These are phyloP conservation scores for Seiridium unicorne DNA, from an alignment of 2,329 filamentous ascomycete species.

Conservation along the genomic window DNA sequence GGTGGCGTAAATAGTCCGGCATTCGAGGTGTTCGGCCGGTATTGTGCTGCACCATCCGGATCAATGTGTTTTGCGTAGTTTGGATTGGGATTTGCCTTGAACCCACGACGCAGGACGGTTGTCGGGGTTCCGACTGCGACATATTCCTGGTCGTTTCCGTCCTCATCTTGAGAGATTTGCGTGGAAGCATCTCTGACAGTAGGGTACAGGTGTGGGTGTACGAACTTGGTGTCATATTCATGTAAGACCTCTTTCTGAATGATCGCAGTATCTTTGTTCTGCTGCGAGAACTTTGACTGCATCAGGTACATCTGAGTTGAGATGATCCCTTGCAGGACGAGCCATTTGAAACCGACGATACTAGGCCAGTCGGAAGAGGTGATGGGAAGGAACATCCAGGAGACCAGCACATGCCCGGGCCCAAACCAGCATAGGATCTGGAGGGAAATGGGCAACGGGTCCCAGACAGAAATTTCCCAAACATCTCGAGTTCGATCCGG, in stretches of 20 bases:
- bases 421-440: constrained; percentile 88
- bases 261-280: constrained; percentile 78
- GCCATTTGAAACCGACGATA: constrained; percentile 78
- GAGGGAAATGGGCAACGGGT: constrained; percentile 81
- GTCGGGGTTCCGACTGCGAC: constrained; percentile 53
- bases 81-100: constrained; percentile 79
- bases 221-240: constrained; percentile 95
- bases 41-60: constrained; percentile 49
- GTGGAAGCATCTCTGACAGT: constrained; percentile 75
- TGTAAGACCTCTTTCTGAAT: constrained; percentile 90
- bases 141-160: constrained; percentile 38
- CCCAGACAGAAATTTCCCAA: constrained; percentile 94
- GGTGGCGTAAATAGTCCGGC: constrained; percentile 43
- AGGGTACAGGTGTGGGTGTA: constrained; percentile 84
- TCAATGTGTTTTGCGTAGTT: constrained; percentile 74
- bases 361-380: constrained; percentile 77
- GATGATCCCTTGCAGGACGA: constrained; percentile 73
- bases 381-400: constrained; percentile 84
- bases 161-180: constrained; percentile 62
- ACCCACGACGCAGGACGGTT: constrained; percentile 69
- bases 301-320: constrained; percentile 76
- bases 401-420: constrained; percentile 87
- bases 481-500: constrained; percentile 82
- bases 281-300: constrained; percentile 73
- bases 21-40: constrained; percentile 29